Base-by-base conservation (phyloP, 2,329 filamentous ascomycete species). In the Aspergillus quadrilineatus region DNA sequence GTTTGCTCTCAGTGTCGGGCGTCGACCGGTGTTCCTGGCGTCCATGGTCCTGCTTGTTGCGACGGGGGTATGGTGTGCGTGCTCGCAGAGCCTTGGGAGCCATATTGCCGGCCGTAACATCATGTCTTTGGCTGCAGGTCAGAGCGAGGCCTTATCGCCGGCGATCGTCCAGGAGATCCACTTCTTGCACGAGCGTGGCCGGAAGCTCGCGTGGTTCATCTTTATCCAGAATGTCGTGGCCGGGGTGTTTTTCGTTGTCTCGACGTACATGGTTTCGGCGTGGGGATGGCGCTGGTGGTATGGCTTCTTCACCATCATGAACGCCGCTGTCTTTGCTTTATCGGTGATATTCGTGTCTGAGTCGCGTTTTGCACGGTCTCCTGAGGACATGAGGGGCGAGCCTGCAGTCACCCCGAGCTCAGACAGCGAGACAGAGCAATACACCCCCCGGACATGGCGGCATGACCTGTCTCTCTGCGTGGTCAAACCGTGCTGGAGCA, bases 221-320 rank as follows among this genome's bases (percentile, higher is more conserved):
- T 55, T 55, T 3, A 59, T 59, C 44, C 56, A 59, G 28, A 56
- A 55, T 26, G 50, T 59, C 5, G 39, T 34, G 7, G 48, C 56
- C 2, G 56, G 53, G 0, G 56, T 55, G 14, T 51, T 59, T 6
- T 53, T 51, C 12, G 50, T 59, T 42, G 44, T 42, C 0, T 56
- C 57, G 3, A 54, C 58, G 12, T 60, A 60, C 28, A 52, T 60
- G 17, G 58, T 60, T 15, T 43, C 43, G 7, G 37, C 45, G 9
- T 56, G 56, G 5, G 55, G 58, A 4, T 60, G 58, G 58, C 43
- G 58, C 1, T 60, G 58, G 58, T 60, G 58, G 58, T 60, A 60
- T 41, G 58, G 58, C 2, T 53, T 58, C 22, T 60, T 60, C 28
- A 41, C 55, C 15, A 58, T 57, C 3, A 36, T 56, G 22, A 60